Conservation (phyloP, 2,329 filamentous ascomycete genomes). For the Alternaria sp. region DNA sequence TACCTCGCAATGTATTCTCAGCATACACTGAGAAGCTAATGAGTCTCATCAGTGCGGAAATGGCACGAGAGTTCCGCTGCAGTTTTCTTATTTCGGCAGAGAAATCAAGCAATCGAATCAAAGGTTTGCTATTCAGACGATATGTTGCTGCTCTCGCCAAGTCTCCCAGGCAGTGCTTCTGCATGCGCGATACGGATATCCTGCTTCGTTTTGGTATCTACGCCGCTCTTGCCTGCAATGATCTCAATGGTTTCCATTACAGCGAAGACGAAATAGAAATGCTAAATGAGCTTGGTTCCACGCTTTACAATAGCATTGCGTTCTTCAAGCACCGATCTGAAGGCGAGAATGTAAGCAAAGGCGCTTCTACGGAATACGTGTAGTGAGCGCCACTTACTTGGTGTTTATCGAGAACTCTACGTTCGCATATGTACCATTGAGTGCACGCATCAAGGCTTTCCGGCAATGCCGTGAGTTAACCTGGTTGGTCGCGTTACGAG, state of each 20-base stretch:
- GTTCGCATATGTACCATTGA: constrained; percentile 41
- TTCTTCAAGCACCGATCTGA: constrained; percentile 50
- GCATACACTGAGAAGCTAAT: neutral
- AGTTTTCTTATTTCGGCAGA: constrained; percentile 25
- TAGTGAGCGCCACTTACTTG: neutral
- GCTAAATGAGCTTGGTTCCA: constrained; percentile 37
- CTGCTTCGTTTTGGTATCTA: constrained; percentile 45
- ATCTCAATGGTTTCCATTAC: constrained; percentile 35
- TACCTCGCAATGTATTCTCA: too few species aligned
- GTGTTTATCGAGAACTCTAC: constrained; percentile 34
- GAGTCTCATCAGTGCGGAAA: constrained; percentile 4
- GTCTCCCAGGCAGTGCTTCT: constrained; percentile 42
- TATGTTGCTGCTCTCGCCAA: constrained; percentile 40
- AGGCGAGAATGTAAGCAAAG: constrained; percentile 36
- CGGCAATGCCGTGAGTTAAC: constrained; percentile 37
- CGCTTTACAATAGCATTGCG: constrained; percentile 45
- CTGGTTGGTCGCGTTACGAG: too few species aligned
- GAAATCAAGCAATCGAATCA: constrained; percentile 23
- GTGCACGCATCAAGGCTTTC: constrained; percentile 33
- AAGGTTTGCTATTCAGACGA: constrained; percentile 38
- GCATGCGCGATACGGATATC: constrained; percentile 47
- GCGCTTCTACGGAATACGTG: too few species aligned
- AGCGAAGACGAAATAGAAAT: constrained; percentile 15
- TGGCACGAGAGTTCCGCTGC: constrained; percentile 29
- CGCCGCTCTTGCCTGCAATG: constrained; percentile 45